phyloP scores from a whole-genome alignment of 2,329 filamentous ascomycete species.

The Pseudocercospora vitis region DNA sequence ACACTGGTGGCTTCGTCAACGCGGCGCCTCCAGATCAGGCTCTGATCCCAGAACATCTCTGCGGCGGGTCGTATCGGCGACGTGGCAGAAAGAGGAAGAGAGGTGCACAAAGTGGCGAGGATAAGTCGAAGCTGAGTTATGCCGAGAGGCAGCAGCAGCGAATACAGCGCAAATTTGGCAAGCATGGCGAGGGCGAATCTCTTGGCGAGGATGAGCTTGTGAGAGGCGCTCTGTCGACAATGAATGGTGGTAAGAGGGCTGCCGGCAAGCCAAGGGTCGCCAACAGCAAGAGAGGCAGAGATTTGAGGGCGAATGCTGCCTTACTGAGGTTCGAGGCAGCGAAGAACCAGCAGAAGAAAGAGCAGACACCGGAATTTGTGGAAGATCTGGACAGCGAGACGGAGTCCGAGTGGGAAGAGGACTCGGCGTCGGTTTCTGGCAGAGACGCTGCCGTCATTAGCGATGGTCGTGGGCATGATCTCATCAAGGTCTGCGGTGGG shows the following conservation, averaged over 20 bases:
- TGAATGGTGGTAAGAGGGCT: constrained; percentile 53
- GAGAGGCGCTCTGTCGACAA: constrained; percentile 65
- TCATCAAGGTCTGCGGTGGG: constrained; percentile 75
- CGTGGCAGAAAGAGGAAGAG: constrained; percentile 52
- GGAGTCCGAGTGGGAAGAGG: constrained; percentile 37
- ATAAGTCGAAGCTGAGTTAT: constrained; percentile 57
- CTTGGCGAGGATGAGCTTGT: constrained; percentile 68
- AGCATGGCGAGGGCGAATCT: constrained; percentile 71
- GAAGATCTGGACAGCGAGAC: constrained; percentile 53
- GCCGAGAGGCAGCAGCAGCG: constrained; percentile 71
- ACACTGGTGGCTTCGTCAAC: constrained; percentile 62
- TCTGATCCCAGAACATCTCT: constrained; percentile 61
- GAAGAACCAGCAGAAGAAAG: constrained; percentile 43
- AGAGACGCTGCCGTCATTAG: constrained; percentile 59
- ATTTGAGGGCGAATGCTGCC: constrained; percentile 74
- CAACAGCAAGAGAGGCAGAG: constrained; percentile 69
- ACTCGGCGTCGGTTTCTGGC: constrained; percentile 57
- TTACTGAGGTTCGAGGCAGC: constrained; percentile 66
- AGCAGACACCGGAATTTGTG: constrained; percentile 30
- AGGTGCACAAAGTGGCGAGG: constrained; percentile 44
- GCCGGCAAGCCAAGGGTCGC: constrained; percentile 71
- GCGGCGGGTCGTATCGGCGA: constrained; percentile 75
- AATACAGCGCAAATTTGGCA: constrained; percentile 77
- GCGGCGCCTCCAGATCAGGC: constrained; percentile 57
- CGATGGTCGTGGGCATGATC: constrained; percentile 59